Base-by-base conservation (phyloP, 495 filamentous ascomycete species). In the Podospora didyma region DNA sequence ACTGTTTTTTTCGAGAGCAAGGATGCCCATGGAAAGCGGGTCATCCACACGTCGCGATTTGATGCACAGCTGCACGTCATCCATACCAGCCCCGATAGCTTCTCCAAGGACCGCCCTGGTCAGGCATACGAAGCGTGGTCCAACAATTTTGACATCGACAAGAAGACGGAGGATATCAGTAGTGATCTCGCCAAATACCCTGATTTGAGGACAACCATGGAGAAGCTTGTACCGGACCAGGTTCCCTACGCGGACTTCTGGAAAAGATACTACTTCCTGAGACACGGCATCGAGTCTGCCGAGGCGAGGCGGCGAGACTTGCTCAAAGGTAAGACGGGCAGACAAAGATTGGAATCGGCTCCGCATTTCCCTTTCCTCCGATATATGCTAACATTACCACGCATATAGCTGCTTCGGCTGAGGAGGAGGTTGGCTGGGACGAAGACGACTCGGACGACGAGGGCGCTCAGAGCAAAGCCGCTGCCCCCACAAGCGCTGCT, bases 21-120 rank as follows among this genome's bases (percentile, higher is more conserved):
- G 72, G 91, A 95, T 73, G 82, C 87, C 11, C 87, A 90, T 17
- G 92, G 92, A 34, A 95, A 90, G 76, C 75, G 91, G 45, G 90
- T 96, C 16, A 92, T 96, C 54, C 92, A 97, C 71, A 89, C 88
- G 4, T 97, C 92, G 48, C 84, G 94, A 46, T 92, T 97, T 67
- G 94, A 99, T 61, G 94, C 94, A 3, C 94, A 97, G 67, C 77
- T 99, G 42, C 94, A 99, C 65, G 89, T 95, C 12, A 88, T 99
- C 47, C 94, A 99, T 73, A 89, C 89, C 21, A 88, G 83, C 26
- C 63, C 86, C 41, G 89, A 94, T 52, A 90, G 89, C 61, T 97
- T 99, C 73, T 81, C 79, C 54, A 88, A 87, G 66, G 91, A 97
- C 62, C 89, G 91, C 0, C 79, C 77, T 22, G 87, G 85, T 37